Percentiles rank a stretch among this genome's conserved stretches.
These are phyloP conservation scores for Arachnomyces sp. DNA, from an alignment of 2,329 filamentous ascomycete species.

Conservation along the genomic window DNA sequence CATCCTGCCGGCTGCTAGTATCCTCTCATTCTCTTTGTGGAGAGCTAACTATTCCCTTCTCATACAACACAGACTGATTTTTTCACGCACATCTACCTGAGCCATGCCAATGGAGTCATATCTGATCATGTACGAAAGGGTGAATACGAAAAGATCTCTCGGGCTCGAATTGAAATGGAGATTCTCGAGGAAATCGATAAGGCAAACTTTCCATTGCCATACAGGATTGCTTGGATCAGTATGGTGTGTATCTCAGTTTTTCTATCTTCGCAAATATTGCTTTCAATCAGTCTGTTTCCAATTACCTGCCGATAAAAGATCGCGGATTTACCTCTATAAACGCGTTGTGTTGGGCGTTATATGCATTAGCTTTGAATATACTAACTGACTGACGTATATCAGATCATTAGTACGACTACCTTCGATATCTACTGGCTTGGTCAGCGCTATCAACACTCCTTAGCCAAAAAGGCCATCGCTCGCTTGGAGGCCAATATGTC, in stretches of 20 bases:
- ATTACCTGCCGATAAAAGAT: no score
- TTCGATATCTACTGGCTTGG: conserved; percentile 21
- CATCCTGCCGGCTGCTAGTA: no score
- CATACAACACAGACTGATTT: conserved; percentile 1
- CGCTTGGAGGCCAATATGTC: conserved; percentile 12
- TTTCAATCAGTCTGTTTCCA: no score
- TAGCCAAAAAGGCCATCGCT: conserved; percentile 11
- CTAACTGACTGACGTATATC: background rate
- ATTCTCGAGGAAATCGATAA: conserved; percentile 16
- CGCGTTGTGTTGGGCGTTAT: background rate
- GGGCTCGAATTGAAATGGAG: conserved; percentile 16
- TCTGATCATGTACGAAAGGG: conserved; percentile 8
- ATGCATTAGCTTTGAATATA: background rate
- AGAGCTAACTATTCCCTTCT: background rate
- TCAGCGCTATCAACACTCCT: conserved; percentile 9
- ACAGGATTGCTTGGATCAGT: conserved; percentile 18
- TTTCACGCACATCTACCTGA: conserved; percentile 16
- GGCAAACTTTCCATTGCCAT: conserved; percentile 12
- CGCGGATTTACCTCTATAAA: no score
- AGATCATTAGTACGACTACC: conserved; percentile 18
- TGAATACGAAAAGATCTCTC: conserved; percentile 13
- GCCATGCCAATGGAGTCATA: conserved; percentile 15
- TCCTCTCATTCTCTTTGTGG: no score
- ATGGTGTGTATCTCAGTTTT: conserved; percentile 12
- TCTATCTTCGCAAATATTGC: background rate